Evolutionary conservation across 768 basidiomycete species (phyloP).

Genomic region (Suillus sp.): DNA sequence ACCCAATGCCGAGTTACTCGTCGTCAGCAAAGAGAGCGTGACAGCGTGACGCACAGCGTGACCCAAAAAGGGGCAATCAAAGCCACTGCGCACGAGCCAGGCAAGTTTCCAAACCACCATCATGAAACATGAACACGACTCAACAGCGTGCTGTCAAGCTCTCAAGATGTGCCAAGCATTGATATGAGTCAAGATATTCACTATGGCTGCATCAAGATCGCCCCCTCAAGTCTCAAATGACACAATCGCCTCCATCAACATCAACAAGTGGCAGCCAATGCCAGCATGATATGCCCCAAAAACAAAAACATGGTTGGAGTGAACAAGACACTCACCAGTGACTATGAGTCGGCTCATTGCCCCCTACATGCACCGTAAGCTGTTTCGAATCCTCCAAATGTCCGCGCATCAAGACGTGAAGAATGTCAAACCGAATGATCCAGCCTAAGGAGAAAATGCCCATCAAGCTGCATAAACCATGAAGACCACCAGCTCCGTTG

Average conservation of each 20-base stretch:
- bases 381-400: slow-evolving; percentile 1
- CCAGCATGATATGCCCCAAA: slow-evolving; percentile 7
- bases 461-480: slow-evolving; percentile 6
- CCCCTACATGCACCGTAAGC: slow-evolving; percentile 4
- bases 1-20: not conserved
- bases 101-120: slow-evolving; percentile 17
- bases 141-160: slow-evolving; percentile 16
- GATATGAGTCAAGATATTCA: slow-evolving; percentile 14
- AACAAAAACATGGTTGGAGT: slow-evolving; percentile 9
- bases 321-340: slow-evolving; percentile 20
- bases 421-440: slow-evolving; percentile 1
- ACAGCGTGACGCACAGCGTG: slow-evolving; percentile 3
- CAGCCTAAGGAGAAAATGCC: slow-evolving; percentile 1
- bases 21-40: not conserved
- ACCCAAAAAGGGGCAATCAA: slow-evolving; percentile 18
- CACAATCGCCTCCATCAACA: slow-evolving; percentile 4
- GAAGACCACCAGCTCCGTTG: not conserved
- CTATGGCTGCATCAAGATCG: slow-evolving; percentile 5
- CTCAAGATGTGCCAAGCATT: slow-evolving; percentile 12
- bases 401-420: not conserved
- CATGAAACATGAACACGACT: slow-evolving; percentile 16
- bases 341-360: not conserved
- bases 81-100: slow-evolving; percentile 11
- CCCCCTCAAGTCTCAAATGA: not conserved
- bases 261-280: not conserved